Percentiles rank a stretch among this genome's conserved stretches.
Evolutionary conservation across 176 grass and related monocot genomes (phyloP).

Genomic region (Chloris gayana): DNA sequence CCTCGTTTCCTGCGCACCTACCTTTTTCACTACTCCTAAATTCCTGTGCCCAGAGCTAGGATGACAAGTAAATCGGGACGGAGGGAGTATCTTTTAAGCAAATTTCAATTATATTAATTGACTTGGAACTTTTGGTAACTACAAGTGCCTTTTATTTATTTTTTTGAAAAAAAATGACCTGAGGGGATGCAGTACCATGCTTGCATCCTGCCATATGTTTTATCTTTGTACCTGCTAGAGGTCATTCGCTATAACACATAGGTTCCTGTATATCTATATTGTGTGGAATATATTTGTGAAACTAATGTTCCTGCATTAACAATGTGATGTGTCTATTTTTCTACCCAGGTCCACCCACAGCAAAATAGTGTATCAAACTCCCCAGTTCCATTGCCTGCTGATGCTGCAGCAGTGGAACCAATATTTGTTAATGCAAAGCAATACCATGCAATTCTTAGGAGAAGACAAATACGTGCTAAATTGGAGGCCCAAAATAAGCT

Average conservation of each 20-base stretch:
- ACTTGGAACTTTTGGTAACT: not conserved
- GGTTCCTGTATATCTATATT: not conserved
- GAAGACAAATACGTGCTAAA: constrained; percentile 85
- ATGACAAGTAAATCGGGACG: too few relatives aligned
- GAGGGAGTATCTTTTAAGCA: constrained; percentile 3
- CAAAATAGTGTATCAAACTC: constrained; percentile 42
- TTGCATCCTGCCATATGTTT: constrained; percentile 15
- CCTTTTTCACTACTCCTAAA: too few relatives aligned
- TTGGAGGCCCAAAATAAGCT: constrained; percentile 96
- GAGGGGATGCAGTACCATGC: constrained; percentile 9
- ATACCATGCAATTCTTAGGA: constrained; percentile 90
- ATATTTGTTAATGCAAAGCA: constrained; percentile 98
- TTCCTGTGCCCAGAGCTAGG: too few relatives aligned
- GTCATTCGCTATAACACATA: constrained; percentile 15
- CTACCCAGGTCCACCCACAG: constrained; percentile 61
- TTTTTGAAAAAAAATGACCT: constrained; percentile 11
- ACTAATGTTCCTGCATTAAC: not conserved
- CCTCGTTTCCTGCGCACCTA: too few relatives aligned
- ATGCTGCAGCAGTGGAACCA: constrained; percentile 78
- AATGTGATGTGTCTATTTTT: constrained; percentile 4
- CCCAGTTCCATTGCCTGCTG: constrained; percentile 60
- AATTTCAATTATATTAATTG: not conserved
- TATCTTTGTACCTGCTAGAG: not conserved
- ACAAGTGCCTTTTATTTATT: not conserved
- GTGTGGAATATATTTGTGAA: constrained; percentile 6